These are phyloP conservation scores for Botrytis medusae DNA, from an alignment of 2,329 filamentous ascomycete genomes.

Conservation along the genomic window DNA sequence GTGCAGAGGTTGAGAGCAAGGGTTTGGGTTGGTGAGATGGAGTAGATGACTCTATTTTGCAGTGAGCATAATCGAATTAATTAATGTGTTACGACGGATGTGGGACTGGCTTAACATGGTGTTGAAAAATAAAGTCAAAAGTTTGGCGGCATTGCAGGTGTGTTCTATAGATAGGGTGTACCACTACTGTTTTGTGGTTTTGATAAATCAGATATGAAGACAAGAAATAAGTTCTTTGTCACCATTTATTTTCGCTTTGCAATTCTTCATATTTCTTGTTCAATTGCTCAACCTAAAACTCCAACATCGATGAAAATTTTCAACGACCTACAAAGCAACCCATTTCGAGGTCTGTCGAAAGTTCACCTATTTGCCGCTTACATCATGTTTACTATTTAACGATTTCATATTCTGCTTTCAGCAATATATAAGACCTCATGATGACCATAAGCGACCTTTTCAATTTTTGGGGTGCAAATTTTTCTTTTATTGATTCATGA, in stretches of 20 bases:
- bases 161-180: not conserved
- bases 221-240: not conserved
- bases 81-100: conserved; percentile 20
- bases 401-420: not conserved
- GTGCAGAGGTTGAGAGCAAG: conserved; percentile 54
- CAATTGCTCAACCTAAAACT: not conserved
- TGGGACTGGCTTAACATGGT: not conserved
- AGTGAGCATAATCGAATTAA: not conserved
- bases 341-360: too few relatives aligned
- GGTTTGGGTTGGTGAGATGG: conserved; percentile 45
- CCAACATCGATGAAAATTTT: not conserved
- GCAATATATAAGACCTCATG: not conserved
- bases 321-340: not conserved
- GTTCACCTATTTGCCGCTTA: not conserved
- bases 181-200: not conserved
- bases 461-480: not conserved
- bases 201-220: not conserved
- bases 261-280: not conserved
- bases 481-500: conserved; percentile 5
- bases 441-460: not conserved
- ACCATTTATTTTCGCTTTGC: not conserved
- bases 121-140: not conserved
- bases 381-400: not conserved
- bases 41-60: conserved; percentile 6
- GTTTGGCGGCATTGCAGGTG: not conserved